phyloP scores from a whole-genome alignment of 352 stramenopile genomes.

The Pythium grandisporangium region DNA sequence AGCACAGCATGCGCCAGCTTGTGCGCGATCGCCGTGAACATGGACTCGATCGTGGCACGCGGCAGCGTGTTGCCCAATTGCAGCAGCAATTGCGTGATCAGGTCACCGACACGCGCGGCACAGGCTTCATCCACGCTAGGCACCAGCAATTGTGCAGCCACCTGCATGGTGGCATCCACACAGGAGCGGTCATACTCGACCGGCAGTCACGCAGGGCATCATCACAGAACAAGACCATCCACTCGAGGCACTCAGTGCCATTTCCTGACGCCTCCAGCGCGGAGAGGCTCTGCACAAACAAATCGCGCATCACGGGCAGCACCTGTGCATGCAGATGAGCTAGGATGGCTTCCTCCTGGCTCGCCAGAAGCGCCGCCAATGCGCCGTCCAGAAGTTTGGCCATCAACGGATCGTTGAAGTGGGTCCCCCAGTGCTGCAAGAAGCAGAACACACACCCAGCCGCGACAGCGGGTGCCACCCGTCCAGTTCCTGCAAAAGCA shows the following conservation, averaged over 20 bases:
- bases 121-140: slow-evolving; percentile 58
- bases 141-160: slow-evolving; percentile 63
- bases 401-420: slow-evolving; percentile 72
- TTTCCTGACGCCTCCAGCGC: slow-evolving; percentile 41
- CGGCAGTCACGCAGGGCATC: slow-evolving; percentile 46
- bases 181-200: too few relatives aligned
- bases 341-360: slow-evolving; percentile 47
- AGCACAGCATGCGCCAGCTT: slow-evolving; percentile 59
- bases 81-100: slow-evolving; percentile 77
- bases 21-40: slow-evolving; percentile 57
- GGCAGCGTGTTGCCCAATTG: slow-evolving; percentile 54
- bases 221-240: slow-evolving; percentile 71
- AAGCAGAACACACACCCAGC: slow-evolving; percentile 48
- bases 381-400: slow-evolving; percentile 63
- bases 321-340: slow-evolving; percentile 52
- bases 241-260: slow-evolving; percentile 73
- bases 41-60: slow-evolving; percentile 56
- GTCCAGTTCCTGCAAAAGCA: slow-evolving; percentile 53
- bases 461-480: slow-evolving; percentile 23
- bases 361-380: slow-evolving; percentile 56
- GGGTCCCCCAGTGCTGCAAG: slow-evolving; percentile 50
- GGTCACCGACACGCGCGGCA: slow-evolving; percentile 56
- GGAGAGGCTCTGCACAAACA: slow-evolving; percentile 41
- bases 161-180: slow-evolving; percentile 56
- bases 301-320: slow-evolving; percentile 40